Percentiles rank a stretch among this genome's conserved stretches.
These are phyloP conservation scores for Microglena sp. DNA, from an alignment of 139 green algal genomes.

Conservation along the genomic window DNA sequence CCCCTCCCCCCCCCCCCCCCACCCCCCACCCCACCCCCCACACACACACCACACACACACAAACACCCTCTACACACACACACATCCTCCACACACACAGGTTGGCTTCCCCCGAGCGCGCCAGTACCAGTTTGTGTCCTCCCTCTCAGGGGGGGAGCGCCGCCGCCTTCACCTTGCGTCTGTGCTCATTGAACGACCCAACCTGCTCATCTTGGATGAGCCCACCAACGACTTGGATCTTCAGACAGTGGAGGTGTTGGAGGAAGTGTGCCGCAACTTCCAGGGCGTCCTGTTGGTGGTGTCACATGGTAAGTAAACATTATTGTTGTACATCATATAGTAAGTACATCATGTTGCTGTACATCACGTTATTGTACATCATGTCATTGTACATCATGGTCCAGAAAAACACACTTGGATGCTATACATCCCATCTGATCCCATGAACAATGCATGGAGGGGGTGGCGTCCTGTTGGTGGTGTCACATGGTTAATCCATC, in stretches of 20 bases:
- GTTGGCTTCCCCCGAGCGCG: conserved; percentile 49
- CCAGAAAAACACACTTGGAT: no score
- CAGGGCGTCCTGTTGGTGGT: conserved; percentile 59
- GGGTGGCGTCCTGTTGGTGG: conserved; percentile 62
- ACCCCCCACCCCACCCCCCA: no score
- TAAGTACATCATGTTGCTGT: no score
- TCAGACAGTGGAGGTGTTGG: conserved; percentile 49
- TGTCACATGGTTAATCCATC: conserved; percentile 45
- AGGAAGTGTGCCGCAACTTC: conserved; percentile 31
- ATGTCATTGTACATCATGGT: no score
- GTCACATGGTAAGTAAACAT: conserved; percentile 38
- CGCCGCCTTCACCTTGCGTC: conserved; percentile 64
- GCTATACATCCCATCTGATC: no score
- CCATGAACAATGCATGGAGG: no score
- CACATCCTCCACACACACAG: no score
- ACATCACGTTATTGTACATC: no score
- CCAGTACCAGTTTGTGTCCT: conserved; percentile 47
- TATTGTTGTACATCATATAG: no score
- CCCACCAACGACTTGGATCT: conserved; percentile 76
- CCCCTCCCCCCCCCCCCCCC: no score
- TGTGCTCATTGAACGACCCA: conserved; percentile 56
- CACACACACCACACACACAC: no score
- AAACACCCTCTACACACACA: no score
- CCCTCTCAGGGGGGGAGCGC: conserved; percentile 18
- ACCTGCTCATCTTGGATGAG: conserved; percentile 68